Conservation (phyloP, 2,329 filamentous ascomycete species). For the Akanthomyces uredinophilus region DNA sequence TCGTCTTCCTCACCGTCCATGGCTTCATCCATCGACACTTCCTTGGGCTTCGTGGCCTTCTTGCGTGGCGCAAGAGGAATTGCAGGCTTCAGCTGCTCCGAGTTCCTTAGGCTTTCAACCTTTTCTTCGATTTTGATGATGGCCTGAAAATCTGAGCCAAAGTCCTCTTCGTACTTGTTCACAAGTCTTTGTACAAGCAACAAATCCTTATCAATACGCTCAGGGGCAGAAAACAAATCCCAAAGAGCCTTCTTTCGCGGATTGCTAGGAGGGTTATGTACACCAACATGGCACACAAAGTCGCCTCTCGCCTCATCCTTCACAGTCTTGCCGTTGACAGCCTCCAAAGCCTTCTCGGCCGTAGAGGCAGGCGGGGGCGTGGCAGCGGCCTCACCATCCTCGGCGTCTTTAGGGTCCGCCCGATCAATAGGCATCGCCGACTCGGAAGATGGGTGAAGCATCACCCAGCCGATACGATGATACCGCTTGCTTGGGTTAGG, state of each 20-base stretch:
- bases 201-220: conserved; percentile 87
- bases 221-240: conserved; percentile 92
- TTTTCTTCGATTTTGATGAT: conserved; percentile 77
- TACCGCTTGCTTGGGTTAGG: conserved; percentile 96
- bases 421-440: conserved; percentile 60
- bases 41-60: conserved; percentile 57
- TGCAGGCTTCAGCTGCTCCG: conserved; percentile 70
- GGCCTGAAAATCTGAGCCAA: conserved; percentile 72
- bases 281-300: conserved; percentile 94
- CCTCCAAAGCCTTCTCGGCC: conserved; percentile 82
- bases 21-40: conserved; percentile 55
- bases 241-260: conserved; percentile 92
- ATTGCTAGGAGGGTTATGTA: conserved; percentile 82
- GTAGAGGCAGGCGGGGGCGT: conserved; percentile 51
- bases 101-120: conserved; percentile 72
- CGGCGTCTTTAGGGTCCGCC: conserved; percentile 67
- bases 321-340: conserved; percentile 97
- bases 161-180: conserved; percentile 77
- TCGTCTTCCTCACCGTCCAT: conserved; percentile 63
- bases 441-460: conserved; percentile 78
- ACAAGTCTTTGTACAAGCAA: conserved; percentile 77
- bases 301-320: conserved; percentile 90
- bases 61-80: conserved; percentile 49
- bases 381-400: conserved; percentile 53
- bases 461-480: conserved; percentile 97